phyloP scores from a whole-genome alignment of 2,329 filamentous ascomycete genomes.

The Pseudogymnoascus sp. region DNA sequence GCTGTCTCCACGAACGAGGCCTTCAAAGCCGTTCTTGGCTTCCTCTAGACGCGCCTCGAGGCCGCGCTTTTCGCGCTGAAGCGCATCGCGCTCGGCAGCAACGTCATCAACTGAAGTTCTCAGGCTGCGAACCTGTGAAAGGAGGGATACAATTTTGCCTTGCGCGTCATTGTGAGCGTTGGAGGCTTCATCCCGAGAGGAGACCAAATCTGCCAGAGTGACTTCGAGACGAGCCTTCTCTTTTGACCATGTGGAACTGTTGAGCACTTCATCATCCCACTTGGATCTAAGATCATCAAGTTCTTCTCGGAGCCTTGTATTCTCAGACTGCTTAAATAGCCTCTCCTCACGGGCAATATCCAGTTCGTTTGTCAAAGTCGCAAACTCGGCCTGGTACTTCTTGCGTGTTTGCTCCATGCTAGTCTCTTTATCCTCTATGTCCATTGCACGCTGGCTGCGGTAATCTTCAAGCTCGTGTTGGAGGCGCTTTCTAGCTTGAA shows the following conservation, averaged over 20 bases:
- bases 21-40: conserved; percentile 80
- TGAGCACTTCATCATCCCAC: conserved; percentile 97
- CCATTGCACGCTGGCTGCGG: conserved; percentile 85
- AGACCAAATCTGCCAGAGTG: conserved; percentile 77
- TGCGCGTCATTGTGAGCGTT: conserved; percentile 92
- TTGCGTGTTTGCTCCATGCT: conserved; percentile 95
- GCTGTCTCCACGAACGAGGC: conserved; percentile 75
- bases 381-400: conserved; percentile 93
- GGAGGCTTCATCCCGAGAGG: conserved; percentile 88
- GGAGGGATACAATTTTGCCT: conserved; percentile 78
- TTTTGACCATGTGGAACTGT: conserved; percentile 97
- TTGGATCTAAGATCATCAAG: conserved; percentile 90
- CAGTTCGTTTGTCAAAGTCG: conserved; percentile 80
- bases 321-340: conserved; percentile 79
- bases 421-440: conserved; percentile 92
- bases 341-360: conserved; percentile 86
- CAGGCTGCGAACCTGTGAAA: conserved; percentile 81
- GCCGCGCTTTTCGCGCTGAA: conserved; percentile 82
- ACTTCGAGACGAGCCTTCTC: conserved; percentile 89
- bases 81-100: conserved; percentile 72
- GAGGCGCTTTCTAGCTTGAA: conserved; percentile 85
- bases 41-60: conserved; percentile 79
- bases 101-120: conserved; percentile 80
- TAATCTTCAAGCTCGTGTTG: conserved; percentile 98
- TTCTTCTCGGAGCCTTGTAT: conserved; percentile 83